phyloP scores from a whole-genome alignment of 768 basidiomycete species.

The Tylopilus subfusipes region DNA sequence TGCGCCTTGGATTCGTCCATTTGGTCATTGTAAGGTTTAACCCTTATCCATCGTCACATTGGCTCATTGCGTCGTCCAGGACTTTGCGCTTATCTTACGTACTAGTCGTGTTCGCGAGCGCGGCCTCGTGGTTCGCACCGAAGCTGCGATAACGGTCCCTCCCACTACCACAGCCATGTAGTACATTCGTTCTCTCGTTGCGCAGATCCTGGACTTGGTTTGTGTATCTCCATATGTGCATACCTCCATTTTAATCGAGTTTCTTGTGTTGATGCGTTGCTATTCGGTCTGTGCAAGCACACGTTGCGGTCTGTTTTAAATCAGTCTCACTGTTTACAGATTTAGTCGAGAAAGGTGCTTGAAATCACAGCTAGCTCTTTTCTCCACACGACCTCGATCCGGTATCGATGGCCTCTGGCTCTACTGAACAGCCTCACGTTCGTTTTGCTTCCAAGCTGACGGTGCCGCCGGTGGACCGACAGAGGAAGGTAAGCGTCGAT shows the following conservation, averaged over 20 bases:
- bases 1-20: slow-evolving; percentile 17
- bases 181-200: neutral
- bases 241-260: slow-evolving; percentile 11
- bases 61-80: slow-evolving; percentile 14
- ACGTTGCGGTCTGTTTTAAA: slow-evolving; percentile 9
- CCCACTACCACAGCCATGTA: neutral
- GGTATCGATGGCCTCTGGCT: slow-evolving; percentile 22
- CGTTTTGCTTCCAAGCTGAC: slow-evolving; percentile 33
- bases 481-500: slow-evolving; percentile 27
- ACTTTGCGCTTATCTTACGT: slow-evolving; percentile 22
- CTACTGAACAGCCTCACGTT: slow-evolving; percentile 22
- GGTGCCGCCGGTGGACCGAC: slow-evolving; percentile 32
- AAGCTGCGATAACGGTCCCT: neutral
- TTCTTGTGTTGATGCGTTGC: slow-evolving; percentile 3
- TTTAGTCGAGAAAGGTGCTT: neutral
- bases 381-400: slow-evolving; percentile 7
- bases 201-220: slow-evolving; percentile 5
- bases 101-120: slow-evolving; percentile 5
- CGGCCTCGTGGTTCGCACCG: neutral
- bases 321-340: neutral
- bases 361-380: neutral
- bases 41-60: neutral
- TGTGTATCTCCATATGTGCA: slow-evolving; percentile 7
- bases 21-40: slow-evolving; percentile 17
- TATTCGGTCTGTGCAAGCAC: neutral